Percentiles rank a stretch among this genome's conserved stretches.
Evolutionary conservation across 73 alveolate genomes (phyloP).

Genomic region (Tetrahymena malaccensis): DNA sequence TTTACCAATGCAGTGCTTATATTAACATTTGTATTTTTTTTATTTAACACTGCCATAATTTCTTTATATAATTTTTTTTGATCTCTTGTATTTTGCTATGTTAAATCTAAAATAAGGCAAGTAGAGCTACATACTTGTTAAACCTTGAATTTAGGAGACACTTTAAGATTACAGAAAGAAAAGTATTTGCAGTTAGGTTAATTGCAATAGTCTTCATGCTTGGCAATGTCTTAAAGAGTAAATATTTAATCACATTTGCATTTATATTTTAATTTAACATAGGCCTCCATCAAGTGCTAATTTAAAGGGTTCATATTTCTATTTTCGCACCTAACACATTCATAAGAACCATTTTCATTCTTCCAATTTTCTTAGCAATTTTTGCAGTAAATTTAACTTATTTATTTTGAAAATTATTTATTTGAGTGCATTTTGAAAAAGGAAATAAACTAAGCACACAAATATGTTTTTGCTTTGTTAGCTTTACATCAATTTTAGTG

Average conservation of each 20-base stretch:
- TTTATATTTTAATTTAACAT: constrained; percentile 45
- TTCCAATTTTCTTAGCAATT: constrained; percentile 46
- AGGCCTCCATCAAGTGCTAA: constrained; percentile 38
- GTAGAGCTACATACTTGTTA: constrained; percentile 31
- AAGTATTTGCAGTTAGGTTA: constrained; percentile 56
- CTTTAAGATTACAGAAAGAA: constrained; percentile 33
- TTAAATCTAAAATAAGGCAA: constrained; percentile 38
- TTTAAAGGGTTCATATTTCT: constrained; percentile 39
- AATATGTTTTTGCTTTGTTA: no score
- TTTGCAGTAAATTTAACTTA: constrained; percentile 51
- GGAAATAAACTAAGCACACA: no score
- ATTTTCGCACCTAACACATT: constrained; percentile 41
- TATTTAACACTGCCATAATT: constrained; percentile 31
- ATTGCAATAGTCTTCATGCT: constrained; percentile 48
- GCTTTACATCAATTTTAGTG: no score
- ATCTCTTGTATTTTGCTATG: constrained; percentile 50
- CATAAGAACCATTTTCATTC: constrained; percentile 42
- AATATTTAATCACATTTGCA: constrained; percentile 44
- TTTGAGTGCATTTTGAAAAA: background rate
- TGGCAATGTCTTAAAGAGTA: constrained; percentile 43
- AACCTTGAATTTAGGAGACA: constrained; percentile 27
- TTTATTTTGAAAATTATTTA: constrained; percentile 8
- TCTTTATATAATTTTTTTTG: constrained; percentile 39
- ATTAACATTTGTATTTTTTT: constrained; percentile 1
- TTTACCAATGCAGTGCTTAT: background rate